Base-by-base conservation (phyloP, 2,329 filamentous ascomycete species). In the Didymella segeticola region DNA sequence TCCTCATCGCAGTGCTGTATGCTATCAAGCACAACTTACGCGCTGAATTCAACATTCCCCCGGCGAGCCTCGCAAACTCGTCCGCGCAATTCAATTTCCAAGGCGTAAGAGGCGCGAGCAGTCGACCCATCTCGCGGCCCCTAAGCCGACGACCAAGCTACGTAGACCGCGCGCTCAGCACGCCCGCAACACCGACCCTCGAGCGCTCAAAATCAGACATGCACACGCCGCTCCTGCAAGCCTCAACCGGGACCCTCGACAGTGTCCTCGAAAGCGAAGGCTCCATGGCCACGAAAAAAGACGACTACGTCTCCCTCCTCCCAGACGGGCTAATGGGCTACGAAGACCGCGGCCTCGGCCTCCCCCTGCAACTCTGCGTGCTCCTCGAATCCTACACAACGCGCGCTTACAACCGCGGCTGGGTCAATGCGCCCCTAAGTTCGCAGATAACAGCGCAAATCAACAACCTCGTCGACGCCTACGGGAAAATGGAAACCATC, bases 401-500 rank as follows among this genome's bases (percentile, higher is more conserved):
- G 47, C 76, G 83, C 1, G 82, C 81, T 0, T 76, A 82, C 17
- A 77, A 83, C 43, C 72, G 83, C 23, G 80, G 79, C 9, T 86
- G 84, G 83, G 85, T 86, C 65, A 79, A 84, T 62, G 82, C 82
- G 0, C 85, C 85, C 1, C 80, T 84, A 19, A 83, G 84, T 0
- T 80, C 78, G 37, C 80, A 84, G 53, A 79, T 88, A 76, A 82
- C 82, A 11, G 79, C 79, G 1, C 82, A 87, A 60, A 66, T 88
- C 20, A 86, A 86, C 64, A 70, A 72, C 0, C 69, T 88, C 15
- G 79, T 82, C 14, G 80, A 84, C 55, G 83, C 84, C 0, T 87
- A 86, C 67, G 84, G 84, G 2, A 79, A 73, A 47, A 86, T 88
- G 84, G 86, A 88, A 71, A 87, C 85, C 0, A 88, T 88, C 34